Evolutionary conservation across 139 green algal genomes (phyloP), one percentile per base, ranked within the genome.

Genomic region (Bryopsis sp.): DNA sequence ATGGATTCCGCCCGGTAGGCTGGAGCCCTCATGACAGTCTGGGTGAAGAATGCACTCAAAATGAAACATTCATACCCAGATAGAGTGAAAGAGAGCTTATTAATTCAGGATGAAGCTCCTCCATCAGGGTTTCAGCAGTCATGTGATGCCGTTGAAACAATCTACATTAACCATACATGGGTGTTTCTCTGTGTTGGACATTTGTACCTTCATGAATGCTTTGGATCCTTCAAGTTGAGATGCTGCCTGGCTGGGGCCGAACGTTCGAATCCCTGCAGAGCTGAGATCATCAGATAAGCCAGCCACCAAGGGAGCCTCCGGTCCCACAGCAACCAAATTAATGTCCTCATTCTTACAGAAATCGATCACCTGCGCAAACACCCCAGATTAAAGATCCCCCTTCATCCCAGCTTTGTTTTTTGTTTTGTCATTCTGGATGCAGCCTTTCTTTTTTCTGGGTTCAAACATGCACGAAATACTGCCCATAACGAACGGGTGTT

Each of bases 161-260:
- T n/a, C n/a, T n/a, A n/a, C n/a, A n/a, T n/a, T n/a, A n/a, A n/a
- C n/a, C n/a, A n/a, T n/a, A n/a, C n/a, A n/a, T n/a, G n/a, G n/a
- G n/a, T n/a, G n/a, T n/a, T n/a, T n/a, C n/a, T n/a, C 8, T 19
- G 57, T 8, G 57, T 32, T n/a, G 57, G 8, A 15, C n/a, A 34
- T n/a, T 8, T 61, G 2, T 57, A 84, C 79, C 85, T 99, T 99
- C 85, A 98, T 91, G 77, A 97, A 99, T 6, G 78, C 74, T 76
- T 99, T 99, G 39, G 81, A 92, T 34, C 94, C 94, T 78, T 99
- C 94, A 33, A 99, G 85, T 74, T 84, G 76, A 3, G 94, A 91
- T 3, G 94, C 94, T 11, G 73, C 79, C 0, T 79, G 76, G 7
- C 74, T 84, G 7, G 94, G 94, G 1, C 94, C 94, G 81, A 97